Base-by-base conservation (phyloP, 2,329 filamentous ascomycete species). In the Lachnellula willkommii region DNA sequence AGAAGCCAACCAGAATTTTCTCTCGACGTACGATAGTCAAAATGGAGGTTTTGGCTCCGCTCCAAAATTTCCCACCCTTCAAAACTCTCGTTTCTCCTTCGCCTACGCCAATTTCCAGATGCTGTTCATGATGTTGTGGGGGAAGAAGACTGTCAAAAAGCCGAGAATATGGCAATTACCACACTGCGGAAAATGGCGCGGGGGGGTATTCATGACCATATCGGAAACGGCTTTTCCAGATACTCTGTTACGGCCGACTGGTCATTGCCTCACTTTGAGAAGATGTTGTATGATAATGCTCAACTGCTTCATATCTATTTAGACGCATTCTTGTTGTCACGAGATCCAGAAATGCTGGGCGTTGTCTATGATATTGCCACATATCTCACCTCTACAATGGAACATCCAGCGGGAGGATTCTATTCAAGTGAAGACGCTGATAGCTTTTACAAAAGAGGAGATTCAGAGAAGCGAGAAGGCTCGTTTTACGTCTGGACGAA, bases 231-330 rank as follows among this genome's bases (percentile, higher is more conserved):
- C 6, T 90, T 91, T 65, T 83, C 87, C 39, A 83, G 93, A 51
- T 96, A 95, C 69, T 95, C 90, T 14, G 88, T 95, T 7, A 97
- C 93, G 0, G 77, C 84, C 14, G 89, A 97, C 72, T 99, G 94
- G 94, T 89, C 88, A 60, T 76, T 97, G 47, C 94, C 94, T 11
- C 92, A 96, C 70, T 99, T 97, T 65, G 94, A 99, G 75, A 97
- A 97, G 76, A 91, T 97, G 81, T 81, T 96, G 9, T 91, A 90
- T 53, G 94, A 97, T 68, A 95, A 99, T 66, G 87, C 89, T 0
- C 87, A 96, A 63, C 79, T 97, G 1, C 75, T 99, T 2, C 81
- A 86, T 24, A 79, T 94, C 6, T 97, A 94, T 65, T 78, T 95
- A 6, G 91, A 96, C 66, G 92, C 89, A 0, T 97, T 92, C 78